These are phyloP conservation scores for Blastocystis sp. DNA, from an alignment of 352 stramenopile genomes.

Conservation along the genomic window DNA sequence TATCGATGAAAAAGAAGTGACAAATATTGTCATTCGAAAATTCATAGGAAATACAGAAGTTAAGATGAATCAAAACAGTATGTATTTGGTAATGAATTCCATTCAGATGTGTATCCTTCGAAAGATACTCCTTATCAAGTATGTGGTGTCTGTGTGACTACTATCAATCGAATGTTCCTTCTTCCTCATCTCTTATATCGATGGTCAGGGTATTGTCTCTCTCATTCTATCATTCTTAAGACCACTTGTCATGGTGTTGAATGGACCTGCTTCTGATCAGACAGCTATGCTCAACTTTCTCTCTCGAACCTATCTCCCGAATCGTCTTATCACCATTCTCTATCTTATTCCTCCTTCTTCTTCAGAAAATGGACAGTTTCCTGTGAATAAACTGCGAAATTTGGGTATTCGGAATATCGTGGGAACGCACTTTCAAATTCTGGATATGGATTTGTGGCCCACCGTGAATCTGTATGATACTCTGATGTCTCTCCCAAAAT, in stretches of 20 bases:
- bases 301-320: background rate
- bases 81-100: background rate
- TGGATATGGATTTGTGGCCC: conserved; percentile 60
- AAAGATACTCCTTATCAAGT: conserved; percentile 14
- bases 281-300: background rate
- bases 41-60: conserved; percentile 28
- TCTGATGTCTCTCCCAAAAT: background rate
- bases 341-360: conserved; percentile 24
- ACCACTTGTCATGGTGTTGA: conserved; percentile 48
- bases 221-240: background rate
- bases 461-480: background rate
- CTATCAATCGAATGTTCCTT: background rate
- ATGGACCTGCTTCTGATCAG: background rate
- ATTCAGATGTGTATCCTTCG: background rate
- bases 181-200: conserved; percentile 22
- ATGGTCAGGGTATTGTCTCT: background rate
- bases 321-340: background rate
- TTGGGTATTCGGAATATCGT: conserved; percentile 37
- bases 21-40: background rate
- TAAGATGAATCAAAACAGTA: background rate
- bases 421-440: conserved; percentile 42
- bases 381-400: conserved; percentile 58
- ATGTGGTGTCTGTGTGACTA: conserved; percentile 34
- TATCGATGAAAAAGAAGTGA: background rate
- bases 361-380: conserved; percentile 7